Percentiles rank a stretch among this genome's conserved stretches.
These are phyloP conservation scores for Knoxia roxburghii DNA, from an alignment of 257 asterid species.

Conservation along the genomic window DNA sequence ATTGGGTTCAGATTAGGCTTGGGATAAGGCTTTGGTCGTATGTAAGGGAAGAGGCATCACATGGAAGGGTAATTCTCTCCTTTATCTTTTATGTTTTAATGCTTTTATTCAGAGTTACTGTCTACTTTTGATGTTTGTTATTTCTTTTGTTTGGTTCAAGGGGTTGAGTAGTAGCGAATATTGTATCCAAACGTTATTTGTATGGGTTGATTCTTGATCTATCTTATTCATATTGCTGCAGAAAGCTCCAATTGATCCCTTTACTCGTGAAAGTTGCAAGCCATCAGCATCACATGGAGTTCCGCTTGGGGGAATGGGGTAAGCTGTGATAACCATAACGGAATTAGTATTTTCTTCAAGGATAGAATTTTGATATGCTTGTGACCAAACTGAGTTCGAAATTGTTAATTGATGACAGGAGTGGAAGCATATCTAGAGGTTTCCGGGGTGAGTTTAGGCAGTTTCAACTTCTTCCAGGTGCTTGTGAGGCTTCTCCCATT, in stretches of 20 bases:
- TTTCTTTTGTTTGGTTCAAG: background rate
- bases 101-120: background rate
- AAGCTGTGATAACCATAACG: conserved; percentile 13
- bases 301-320: conserved; percentile 99
- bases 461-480: conserved; percentile 94
- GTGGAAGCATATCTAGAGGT: conserved; percentile 99
- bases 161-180: background rate
- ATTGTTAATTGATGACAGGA: conserved; percentile 54
- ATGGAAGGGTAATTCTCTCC: conserved; percentile 74
- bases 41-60: conserved; percentile 93
- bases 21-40: conserved; percentile 91
- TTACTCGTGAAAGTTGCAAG: conserved; percentile 78
- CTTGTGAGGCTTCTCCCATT: conserved; percentile 87
- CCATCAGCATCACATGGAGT: conserved; percentile 98
- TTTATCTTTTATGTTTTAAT: conserved; percentile 2
- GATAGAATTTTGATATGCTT: background rate
- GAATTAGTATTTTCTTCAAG: background rate
- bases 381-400: conserved; percentile 13
- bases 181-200: background rate
- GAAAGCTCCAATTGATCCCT: conserved; percentile 99
- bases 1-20: conserved; percentile 62
- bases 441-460: conserved; percentile 95
- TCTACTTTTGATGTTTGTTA: too few species aligned
- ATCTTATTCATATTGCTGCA: conserved; percentile 25
- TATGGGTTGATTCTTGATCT: background rate